Base-by-base conservation (phyloP, 257 asterid species). In the Mitragyna speciosa region DNA sequence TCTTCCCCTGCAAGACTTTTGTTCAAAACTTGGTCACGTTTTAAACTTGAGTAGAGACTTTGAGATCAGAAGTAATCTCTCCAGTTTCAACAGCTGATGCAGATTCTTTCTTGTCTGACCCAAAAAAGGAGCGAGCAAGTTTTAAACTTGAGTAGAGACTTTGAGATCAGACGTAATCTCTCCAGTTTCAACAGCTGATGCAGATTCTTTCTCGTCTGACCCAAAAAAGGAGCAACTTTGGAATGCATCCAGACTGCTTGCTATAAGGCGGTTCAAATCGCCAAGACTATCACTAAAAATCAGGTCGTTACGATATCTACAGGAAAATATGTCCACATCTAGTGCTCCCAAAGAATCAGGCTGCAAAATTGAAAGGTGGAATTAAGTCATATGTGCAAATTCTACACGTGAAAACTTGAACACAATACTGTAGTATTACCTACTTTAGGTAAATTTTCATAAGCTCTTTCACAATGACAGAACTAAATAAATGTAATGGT, bases 321-420 rank as follows among this genome's bases (percentile, higher is more conserved):
- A 87, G 15, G 98, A 84, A 85, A 95, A 89, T 76, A 91, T 79
- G 77, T 90, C 99, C 97, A 96, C 88, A 79, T 96, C 97, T 87
- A 96, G 84, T 26, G 93, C 89, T 83, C 99, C 99, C 89, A 96
- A 86, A 28, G 98, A 94, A 87, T 96, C 98, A 4, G 97, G 94
- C 99, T 96, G 98, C 85, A 81, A 67, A 72, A 77, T 68, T 22
- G 68, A 83, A 78, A 76, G 63, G 66, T 26, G 19, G 72, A 80
- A 87, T 84, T 68, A 83, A 83, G 79, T 82, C 51, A 79, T 26
- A 28, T 20, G 39, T 20, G 17, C 41, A 41, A 52, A 81, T 30
- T 74, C 43, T 48, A 20, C 17, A 47, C 41, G 24, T 24, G 54
- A 39, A 67, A 28, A 7, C 8, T 69, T 10, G 36, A 7, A 26